Conservation (phyloP, 1,284 basidiomycete genomes). For the Grifola frondosa region DNA sequence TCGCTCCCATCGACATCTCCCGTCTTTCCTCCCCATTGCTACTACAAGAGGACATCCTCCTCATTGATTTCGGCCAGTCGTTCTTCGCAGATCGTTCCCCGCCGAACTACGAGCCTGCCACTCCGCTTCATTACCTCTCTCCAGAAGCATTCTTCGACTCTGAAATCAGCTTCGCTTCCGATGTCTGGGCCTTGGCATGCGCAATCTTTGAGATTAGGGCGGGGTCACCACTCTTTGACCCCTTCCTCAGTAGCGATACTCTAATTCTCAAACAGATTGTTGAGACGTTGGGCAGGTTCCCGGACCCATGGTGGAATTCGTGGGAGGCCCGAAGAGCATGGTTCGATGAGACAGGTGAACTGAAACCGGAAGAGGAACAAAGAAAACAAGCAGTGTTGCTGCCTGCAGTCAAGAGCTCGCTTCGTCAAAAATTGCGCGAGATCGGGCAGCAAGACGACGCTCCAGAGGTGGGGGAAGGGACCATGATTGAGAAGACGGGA, state of each 20-base stretch:
- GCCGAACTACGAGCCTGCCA: not conserved
- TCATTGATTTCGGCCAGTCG: slow-evolving; percentile 6
- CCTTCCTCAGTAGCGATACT: slow-evolving; percentile 5
- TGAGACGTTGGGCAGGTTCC: slow-evolving; percentile 4
- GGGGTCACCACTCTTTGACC: slow-evolving; percentile 7
- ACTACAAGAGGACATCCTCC: slow-evolving; percentile 5
- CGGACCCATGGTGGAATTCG: slow-evolving; percentile 7
- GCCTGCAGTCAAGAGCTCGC: slow-evolving; percentile 4
- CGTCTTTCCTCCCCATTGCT: slow-evolving; percentile 2
- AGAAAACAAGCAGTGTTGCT: not conserved
- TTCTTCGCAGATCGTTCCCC: slow-evolving; percentile 1
- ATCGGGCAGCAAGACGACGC: slow-evolving; percentile 28
- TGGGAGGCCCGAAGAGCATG: not conserved
- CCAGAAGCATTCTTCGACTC: slow-evolving; percentile 5
- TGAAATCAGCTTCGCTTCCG: not conserved
- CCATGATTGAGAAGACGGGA: slow-evolving; percentile 34
- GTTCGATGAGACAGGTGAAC: slow-evolving; percentile 6
- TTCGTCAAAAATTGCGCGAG: slow-evolving; percentile 29
- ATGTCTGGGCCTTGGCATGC: slow-evolving; percentile 6
- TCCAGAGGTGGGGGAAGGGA: slow-evolving; percentile 13
- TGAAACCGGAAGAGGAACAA: slow-evolving; percentile 1
- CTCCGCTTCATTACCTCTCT: slow-evolving; percentile 7
- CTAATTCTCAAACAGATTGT: slow-evolving; percentile 4
- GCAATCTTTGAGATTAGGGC: slow-evolving; percentile 8
- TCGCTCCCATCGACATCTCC: slow-evolving; percentile 1